Conservation (phyloP, 345 rosid species). For the Hypericum androsaemum region DNA sequence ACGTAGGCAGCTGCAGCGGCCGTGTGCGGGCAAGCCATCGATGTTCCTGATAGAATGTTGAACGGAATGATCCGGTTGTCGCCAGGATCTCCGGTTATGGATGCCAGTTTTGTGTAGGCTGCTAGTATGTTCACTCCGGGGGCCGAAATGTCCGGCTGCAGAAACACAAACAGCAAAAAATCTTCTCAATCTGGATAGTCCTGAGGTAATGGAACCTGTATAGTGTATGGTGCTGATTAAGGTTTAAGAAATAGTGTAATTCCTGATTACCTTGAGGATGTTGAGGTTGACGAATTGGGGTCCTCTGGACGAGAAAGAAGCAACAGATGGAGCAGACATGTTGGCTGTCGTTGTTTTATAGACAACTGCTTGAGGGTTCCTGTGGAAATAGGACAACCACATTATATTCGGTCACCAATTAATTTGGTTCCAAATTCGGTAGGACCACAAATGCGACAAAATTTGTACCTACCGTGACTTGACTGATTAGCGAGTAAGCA, state of each 20-base stretch:
- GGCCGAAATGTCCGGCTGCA: conserved; percentile 82
- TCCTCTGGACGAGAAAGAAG: conserved; percentile 80
- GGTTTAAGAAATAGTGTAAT: neutral
- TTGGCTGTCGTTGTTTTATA: conserved; percentile 35
- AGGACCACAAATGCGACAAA: no score
- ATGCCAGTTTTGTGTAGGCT: conserved; percentile 40
- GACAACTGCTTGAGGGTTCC: conserved; percentile 50
- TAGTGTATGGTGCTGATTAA: no score
- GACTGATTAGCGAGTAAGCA: no score
- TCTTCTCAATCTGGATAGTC: neutral
- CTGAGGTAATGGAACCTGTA: no score
- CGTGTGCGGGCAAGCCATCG: conserved; percentile 87
- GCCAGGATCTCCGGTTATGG: conserved; percentile 28
- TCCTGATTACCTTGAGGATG: conserved; percentile 57
- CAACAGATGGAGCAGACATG: conserved; percentile 39
- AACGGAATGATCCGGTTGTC: conserved; percentile 37
- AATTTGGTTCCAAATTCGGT: no score
- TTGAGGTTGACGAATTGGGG: conserved; percentile 45
- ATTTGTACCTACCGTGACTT: no score
- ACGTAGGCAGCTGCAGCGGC: conserved; percentile 75
- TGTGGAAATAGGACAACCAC: conserved; percentile 12
- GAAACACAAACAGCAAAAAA: conserved; percentile 1
- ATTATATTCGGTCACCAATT: no score
- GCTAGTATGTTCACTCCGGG: conserved; percentile 77
- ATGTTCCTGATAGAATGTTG: conserved; percentile 71